A percentile compares a stretch with the other conserved stretches of the same genome.
Evolutionary conservation across 192 early-diverging fungal species (phyloP).

Genomic region (Backusella mclennaniae): DNA sequence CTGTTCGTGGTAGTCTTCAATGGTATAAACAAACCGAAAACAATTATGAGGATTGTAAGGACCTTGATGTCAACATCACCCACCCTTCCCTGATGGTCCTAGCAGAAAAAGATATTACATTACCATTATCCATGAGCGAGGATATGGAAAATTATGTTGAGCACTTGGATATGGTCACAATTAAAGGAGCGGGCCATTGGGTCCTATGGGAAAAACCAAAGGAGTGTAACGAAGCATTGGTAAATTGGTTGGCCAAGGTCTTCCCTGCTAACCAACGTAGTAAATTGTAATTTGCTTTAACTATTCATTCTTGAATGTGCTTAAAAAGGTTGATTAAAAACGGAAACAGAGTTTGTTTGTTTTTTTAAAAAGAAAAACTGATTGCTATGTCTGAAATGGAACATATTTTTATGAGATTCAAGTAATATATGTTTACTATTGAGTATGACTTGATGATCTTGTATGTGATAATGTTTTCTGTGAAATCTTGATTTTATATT

Average conservation of each 20-base stretch:
- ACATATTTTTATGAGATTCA: too few relatives aligned
- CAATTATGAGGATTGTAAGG: conserved; percentile 29
- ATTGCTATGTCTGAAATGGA: too few relatives aligned
- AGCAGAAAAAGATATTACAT: conserved; percentile 16
- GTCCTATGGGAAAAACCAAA: conserved; percentile 20
- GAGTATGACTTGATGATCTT: too few relatives aligned
- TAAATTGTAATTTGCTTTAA: not conserved
- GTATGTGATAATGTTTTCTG: too few relatives aligned
- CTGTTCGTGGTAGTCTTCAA: conserved; percentile 49
- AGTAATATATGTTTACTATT: too few relatives aligned
- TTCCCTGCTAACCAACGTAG: not conserved
- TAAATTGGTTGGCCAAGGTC: conserved; percentile 9
- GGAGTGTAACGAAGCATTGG: conserved; percentile 17
- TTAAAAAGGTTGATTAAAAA: too few relatives aligned
- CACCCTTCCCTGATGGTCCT: conserved; percentile 21
- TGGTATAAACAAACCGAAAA: conserved; percentile 43
- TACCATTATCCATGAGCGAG: conserved; percentile 21
- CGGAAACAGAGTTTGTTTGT: too few relatives aligned
- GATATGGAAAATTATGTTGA: conserved; percentile 20
- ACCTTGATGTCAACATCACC: not conserved
- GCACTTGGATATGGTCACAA: conserved; percentile 8
- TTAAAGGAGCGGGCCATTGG: conserved; percentile 33
- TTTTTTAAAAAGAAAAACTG: too few relatives aligned
- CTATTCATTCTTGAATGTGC: too few relatives aligned
- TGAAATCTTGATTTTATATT: too few relatives aligned